Conservation (phyloP, 441 rosid species). For the Brassica hybrid region DNA sequence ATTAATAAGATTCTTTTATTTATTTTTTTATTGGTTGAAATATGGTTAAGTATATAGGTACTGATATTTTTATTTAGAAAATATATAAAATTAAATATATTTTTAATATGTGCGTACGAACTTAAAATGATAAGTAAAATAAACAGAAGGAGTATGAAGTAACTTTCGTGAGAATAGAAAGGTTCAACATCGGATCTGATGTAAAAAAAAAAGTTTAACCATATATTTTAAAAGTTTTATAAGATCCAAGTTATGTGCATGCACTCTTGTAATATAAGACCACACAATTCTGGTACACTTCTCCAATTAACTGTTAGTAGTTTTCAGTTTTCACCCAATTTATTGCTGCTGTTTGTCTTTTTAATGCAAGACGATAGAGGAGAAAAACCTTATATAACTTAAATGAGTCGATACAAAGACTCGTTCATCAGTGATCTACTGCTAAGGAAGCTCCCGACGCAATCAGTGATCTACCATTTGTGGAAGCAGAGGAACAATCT, state of each 20-base stretch:
- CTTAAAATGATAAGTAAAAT: no score
- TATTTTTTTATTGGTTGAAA: no score
- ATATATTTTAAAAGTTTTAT: not conserved
- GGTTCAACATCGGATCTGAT: not conserved
- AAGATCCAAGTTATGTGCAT: constrained; percentile 31
- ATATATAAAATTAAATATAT: no score
- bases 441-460: no score
- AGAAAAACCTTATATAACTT: not conserved
- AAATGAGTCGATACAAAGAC: not conserved
- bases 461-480: no score
- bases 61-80: no score
- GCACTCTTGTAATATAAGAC: constrained; percentile 2
- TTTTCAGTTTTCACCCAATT: not conserved
- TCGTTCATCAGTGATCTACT: not conserved
- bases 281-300: not conserved
- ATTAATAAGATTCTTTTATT: no score
- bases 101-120: no score
- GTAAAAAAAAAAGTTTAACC: not conserved
- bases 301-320: not conserved
- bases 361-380: not conserved
- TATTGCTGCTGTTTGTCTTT: not conserved
- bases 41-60: no score
- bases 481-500: no score
- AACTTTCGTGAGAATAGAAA: not conserved
- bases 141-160: not conserved